Evolutionary conservation across 2,329 filamentous ascomycete species (phyloP).

Genomic region (Fusarium sp.): DNA sequence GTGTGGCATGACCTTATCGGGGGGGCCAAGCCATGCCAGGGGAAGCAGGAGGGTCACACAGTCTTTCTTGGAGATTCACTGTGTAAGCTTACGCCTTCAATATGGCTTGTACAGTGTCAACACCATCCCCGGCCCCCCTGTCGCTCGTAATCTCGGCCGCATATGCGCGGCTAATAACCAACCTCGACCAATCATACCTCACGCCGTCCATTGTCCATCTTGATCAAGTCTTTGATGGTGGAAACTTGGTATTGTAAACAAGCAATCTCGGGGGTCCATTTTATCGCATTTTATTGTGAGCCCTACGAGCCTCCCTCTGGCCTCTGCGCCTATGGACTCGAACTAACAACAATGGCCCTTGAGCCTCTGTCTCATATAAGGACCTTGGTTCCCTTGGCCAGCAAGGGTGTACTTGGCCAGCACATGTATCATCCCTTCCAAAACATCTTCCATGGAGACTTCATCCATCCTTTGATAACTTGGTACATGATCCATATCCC

Average conservation of each 20-base stretch:
- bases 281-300: background rate
- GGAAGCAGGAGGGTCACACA: slow-evolving; percentile 19
- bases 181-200: slow-evolving; percentile 34
- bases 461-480: slow-evolving; percentile 12
- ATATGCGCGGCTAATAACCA: slow-evolving; percentile 42
- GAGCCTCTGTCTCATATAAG: slow-evolving; percentile 19
- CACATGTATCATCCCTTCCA: background rate
- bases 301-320: slow-evolving; percentile 9
- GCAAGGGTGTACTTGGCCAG: background rate
- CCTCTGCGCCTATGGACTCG: slow-evolving; percentile 4
- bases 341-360: slow-evolving; percentile 5
- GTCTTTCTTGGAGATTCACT: slow-evolving; percentile 10
- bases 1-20: slow-evolving; percentile 40
- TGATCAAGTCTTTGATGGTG: background rate
- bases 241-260: slow-evolving; percentile 4
- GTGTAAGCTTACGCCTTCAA: slow-evolving; percentile 2
- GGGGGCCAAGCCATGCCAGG: slow-evolving; percentile 37
- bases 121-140: slow-evolving; percentile 17
- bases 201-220: background rate
- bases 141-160: slow-evolving; percentile 42
- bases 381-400: background rate
- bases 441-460: slow-evolving; percentile 4
- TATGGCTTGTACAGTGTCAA: slow-evolving; percentile 28
- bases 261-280: slow-evolving; percentile 32
- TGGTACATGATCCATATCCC: slow-evolving; percentile 11